phyloP scores from a whole-genome alignment of 768 basidiomycete genomes.

The Tubosaeta sp. region DNA sequence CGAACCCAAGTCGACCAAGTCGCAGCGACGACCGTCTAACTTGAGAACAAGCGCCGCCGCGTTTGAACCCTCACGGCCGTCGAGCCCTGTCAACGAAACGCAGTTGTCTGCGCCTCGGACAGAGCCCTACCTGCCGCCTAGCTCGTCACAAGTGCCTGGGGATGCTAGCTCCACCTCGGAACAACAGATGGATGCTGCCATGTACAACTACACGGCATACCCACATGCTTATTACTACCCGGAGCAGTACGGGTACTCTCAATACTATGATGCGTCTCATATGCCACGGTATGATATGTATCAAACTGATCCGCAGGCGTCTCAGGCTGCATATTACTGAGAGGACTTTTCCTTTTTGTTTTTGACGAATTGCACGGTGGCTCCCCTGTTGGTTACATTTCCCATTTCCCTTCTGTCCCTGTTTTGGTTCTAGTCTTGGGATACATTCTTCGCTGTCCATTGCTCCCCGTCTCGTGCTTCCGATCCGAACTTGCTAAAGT shows the following conservation, averaged over 20 bases:
- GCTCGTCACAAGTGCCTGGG: conserved; percentile 10
- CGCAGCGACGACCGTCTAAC: conserved; percentile 32
- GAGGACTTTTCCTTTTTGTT: conserved; percentile 4
- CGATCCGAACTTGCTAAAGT: conserved; percentile 13
- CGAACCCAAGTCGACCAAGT: conserved; percentile 22
- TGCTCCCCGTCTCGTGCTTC: conserved; percentile 6
- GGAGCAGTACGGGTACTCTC: conserved; percentile 61
- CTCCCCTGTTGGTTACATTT: conserved; percentile 10
- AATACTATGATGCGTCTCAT: conserved; percentile 67
- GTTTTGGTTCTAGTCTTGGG: conserved; percentile 21
- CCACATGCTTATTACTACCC: conserved; percentile 65
- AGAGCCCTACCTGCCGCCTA: conserved; percentile 15
- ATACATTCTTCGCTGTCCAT: conserved; percentile 20
- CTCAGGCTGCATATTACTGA: conserved; percentile 63
- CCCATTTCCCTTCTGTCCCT: background rate
- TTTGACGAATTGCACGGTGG: conserved; percentile 5
- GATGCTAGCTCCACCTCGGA: conserved; percentile 18
- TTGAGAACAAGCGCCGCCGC: conserved; percentile 50
- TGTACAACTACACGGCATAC: conserved; percentile 59
- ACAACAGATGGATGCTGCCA: conserved; percentile 30
- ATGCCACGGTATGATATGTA: conserved; percentile 66
- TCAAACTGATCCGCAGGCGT: conserved; percentile 44
- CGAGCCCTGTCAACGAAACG: conserved; percentile 21
- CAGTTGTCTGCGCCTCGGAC: conserved; percentile 4
- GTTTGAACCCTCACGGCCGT: conserved; percentile 43